phyloP scores from a whole-genome alignment of 129 eudicot genomes.

The Oenanthe sinensis region DNA sequence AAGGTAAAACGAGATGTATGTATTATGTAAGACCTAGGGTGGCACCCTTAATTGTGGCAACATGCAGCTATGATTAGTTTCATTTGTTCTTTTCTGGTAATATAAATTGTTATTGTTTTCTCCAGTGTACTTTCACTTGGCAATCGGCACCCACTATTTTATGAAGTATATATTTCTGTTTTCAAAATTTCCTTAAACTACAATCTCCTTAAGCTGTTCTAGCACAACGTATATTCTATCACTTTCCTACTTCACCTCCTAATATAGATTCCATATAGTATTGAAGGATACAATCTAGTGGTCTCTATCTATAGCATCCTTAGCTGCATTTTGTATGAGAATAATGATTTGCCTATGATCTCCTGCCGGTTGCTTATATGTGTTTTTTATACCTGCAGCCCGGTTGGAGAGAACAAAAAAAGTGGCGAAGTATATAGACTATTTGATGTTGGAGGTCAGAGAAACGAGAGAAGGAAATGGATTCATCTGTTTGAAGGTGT shows the following conservation, averaged over 20 bases:
- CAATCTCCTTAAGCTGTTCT: background rate
- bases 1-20: background rate
- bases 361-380: slow-evolving; percentile 7
- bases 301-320: background rate
- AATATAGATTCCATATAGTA: background rate
- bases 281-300: background rate
- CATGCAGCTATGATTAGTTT: background rate
- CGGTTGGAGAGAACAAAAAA: slow-evolving; percentile 95
- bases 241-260: background rate
- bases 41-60: background rate
- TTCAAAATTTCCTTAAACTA: background rate
- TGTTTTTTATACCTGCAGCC: slow-evolving; percentile 48
- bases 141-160: background rate
- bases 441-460: slow-evolving; percentile 98
- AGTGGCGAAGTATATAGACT: slow-evolving; percentile 97
- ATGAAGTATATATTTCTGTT: background rate
- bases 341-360: background rate
- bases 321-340: background rate
- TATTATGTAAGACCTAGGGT: background rate
- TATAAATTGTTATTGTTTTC: background rate
- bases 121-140: background rate
- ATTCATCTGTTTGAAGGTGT: slow-evolving; percentile 99
- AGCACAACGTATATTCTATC: background rate
- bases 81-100: background rate
- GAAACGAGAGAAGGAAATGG: slow-evolving; percentile 98